Conservation (phyloP, 1,284 basidiomycete species). For the Puccinia hordei region DNA sequence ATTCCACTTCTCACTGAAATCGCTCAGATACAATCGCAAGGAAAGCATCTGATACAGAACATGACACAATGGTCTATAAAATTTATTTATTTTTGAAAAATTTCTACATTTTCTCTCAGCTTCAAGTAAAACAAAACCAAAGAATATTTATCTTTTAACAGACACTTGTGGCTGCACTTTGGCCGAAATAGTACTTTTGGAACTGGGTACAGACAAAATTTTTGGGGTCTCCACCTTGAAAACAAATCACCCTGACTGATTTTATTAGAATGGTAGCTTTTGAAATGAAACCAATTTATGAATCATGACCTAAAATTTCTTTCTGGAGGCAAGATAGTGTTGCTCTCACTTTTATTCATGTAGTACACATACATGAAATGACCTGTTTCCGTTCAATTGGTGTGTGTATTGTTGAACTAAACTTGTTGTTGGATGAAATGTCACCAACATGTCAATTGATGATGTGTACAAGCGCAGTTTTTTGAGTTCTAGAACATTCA, state of each 20-base stretch:
- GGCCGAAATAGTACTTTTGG: background rate
- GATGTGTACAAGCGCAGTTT: too few relatives aligned
- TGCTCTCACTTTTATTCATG: too few relatives aligned
- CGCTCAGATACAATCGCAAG: background rate
- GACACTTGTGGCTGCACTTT: background rate
- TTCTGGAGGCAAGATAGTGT: too few relatives aligned
- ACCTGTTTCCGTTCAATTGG: too few relatives aligned
- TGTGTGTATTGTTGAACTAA: too few relatives aligned
- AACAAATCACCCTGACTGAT: background rate
- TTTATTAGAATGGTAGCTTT: too few relatives aligned
- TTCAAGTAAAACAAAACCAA: background rate
- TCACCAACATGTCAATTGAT: too few relatives aligned
- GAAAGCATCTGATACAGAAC: background rate
- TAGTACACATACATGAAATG: too few relatives aligned
- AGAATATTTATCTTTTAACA: constrained; percentile 8
- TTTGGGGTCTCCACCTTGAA: background rate
- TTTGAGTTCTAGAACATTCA: too few relatives aligned
- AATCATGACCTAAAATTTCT: too few relatives aligned
- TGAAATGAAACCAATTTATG: too few relatives aligned
- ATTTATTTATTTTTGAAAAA: background rate
- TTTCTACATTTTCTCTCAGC: background rate
- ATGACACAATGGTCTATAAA: background rate
- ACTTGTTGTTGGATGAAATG: too few relatives aligned
- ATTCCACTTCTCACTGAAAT: background rate
- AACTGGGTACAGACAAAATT: background rate